phyloP scores from a whole-genome alignment of 805 yeast genomes.

The Ogataea methylovora region DNA sequence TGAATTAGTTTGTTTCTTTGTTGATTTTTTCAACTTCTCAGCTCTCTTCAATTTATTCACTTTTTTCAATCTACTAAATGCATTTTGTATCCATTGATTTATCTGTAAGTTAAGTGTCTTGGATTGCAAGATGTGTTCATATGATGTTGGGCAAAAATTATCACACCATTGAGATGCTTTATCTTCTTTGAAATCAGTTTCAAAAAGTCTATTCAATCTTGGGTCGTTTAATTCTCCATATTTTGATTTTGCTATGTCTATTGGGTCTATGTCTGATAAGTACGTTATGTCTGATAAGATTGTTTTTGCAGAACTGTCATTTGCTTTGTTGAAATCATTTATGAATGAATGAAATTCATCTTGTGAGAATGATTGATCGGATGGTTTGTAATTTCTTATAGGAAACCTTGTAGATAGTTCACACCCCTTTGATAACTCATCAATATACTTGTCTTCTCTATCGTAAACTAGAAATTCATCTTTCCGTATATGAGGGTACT shows the following conservation, averaged over 20 bases:
- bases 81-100: slow-evolving; percentile 31
- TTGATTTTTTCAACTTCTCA: slow-evolving; percentile 13
- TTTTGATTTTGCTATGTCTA: slow-evolving; percentile 1
- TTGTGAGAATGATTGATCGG: background rate
- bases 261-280: slow-evolving; percentile 2
- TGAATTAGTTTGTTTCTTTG: slow-evolving; percentile 7
- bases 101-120: slow-evolving; percentile 17
- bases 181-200: slow-evolving; percentile 1
- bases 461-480: slow-evolving; percentile 28
- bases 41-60: slow-evolving; percentile 22
- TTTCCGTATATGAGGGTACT: slow-evolving; percentile 23
- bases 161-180: slow-evolving; percentile 31
- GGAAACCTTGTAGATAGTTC: background rate
- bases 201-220: slow-evolving; percentile 7
- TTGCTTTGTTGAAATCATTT: slow-evolving; percentile 1
- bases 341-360: slow-evolving; percentile 1
- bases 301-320: slow-evolving; percentile 2
- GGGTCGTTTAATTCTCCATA: slow-evolving; percentile 5
- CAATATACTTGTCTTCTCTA: slow-evolving; percentile 6
- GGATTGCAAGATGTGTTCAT: slow-evolving; percentile 29
- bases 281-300: slow-evolving; percentile 2
- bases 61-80: slow-evolving; percentile 26
- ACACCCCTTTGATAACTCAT: background rate
- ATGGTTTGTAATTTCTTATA: too few relatives aligned
- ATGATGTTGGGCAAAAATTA: slow-evolving; percentile 32